Percentiles rank a stretch among this genome's conserved stretches.
Conservation (phyloP, 2,329 filamentous ascomycete genomes). For the Arthroderma sp. region DNA sequence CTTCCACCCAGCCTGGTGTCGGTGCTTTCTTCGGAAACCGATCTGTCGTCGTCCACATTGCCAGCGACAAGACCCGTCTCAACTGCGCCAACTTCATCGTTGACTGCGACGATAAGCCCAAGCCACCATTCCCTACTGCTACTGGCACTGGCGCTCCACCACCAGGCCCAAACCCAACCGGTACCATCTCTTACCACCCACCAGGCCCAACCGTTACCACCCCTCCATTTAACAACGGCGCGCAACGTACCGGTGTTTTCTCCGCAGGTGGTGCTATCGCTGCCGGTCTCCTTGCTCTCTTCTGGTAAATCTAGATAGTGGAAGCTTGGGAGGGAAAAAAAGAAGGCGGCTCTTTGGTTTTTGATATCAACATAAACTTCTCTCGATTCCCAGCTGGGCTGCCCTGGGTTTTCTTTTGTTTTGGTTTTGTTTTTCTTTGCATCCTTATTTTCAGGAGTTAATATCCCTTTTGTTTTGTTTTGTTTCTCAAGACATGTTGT, state of each 20-base stretch:
- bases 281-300: neutral
- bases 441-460: too few species aligned
- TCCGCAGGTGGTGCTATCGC: conserved; percentile 1
- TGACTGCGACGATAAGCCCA: neutral
- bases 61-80: conserved; percentile 39
- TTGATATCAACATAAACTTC: too few species aligned
- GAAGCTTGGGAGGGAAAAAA: too few species aligned
- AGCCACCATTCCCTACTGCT: neutral
- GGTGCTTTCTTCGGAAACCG: conserved; percentile 41
- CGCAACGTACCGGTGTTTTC: conserved; percentile 1
- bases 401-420: too few species aligned
- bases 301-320: neutral
- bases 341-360: too few species aligned
- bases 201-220: neutral
- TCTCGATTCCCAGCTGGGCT: too few species aligned
- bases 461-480: too few species aligned
- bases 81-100: conserved; percentile 43
- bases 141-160: neutral
- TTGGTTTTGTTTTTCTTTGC: too few species aligned
- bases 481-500: too few species aligned
- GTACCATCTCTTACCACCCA: neutral
- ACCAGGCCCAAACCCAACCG: too few species aligned
- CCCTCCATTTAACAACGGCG: neutral
- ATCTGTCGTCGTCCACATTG: conserved; percentile 40
- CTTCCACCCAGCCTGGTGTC: conserved; percentile 30